phyloP scores from a whole-genome alignment of 2,329 filamentous ascomycete species.

The Aspergillus sp. region DNA sequence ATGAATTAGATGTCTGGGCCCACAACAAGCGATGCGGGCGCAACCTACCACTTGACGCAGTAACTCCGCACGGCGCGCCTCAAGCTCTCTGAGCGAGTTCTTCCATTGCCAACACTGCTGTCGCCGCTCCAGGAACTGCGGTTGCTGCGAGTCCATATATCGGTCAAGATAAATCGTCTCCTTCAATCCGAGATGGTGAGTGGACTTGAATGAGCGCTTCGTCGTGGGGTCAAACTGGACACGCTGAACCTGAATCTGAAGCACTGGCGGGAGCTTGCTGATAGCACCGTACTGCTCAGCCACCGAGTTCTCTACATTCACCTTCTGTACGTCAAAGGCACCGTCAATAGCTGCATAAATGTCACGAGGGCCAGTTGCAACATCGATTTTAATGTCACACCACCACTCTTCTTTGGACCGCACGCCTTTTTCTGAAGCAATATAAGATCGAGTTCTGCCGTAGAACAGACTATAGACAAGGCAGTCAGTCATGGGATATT shows the following conservation, averaged over 20 bases:
- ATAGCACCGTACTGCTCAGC: conserved; percentile 70
- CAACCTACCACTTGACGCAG: conserved; percentile 36
- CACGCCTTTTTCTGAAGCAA: conserved; percentile 47
- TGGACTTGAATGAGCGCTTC: conserved; percentile 68
- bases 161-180: conserved; percentile 83
- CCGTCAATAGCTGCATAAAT: conserved; percentile 84
- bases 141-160: conserved; percentile 69
- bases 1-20: conserved; percentile 9
- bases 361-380: conserved; percentile 60
- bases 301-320: conserved; percentile 65
- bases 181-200: conserved; percentile 74
- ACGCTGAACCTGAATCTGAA: conserved; percentile 88
- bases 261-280: conserved; percentile 73
- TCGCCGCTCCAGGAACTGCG: conserved; percentile 64
- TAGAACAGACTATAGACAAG: conserved; percentile 49
- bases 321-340: conserved; percentile 77
- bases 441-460: conserved; percentile 48
- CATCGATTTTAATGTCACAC: conserved; percentile 64
- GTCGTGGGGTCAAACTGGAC: conserved; percentile 68
- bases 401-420: conserved; percentile 60
- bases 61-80: conserved; percentile 49
- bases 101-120: conserved; percentile 75
- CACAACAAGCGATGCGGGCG: neutral
- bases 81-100: conserved; percentile 59
- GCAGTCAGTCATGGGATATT: neutral